Percentiles rank a stretch among this genome's conserved stretches.
Evolutionary conservation across 2,329 filamentous ascomycete genomes (phyloP).

Genomic region (Talaromyces sp.): DNA sequence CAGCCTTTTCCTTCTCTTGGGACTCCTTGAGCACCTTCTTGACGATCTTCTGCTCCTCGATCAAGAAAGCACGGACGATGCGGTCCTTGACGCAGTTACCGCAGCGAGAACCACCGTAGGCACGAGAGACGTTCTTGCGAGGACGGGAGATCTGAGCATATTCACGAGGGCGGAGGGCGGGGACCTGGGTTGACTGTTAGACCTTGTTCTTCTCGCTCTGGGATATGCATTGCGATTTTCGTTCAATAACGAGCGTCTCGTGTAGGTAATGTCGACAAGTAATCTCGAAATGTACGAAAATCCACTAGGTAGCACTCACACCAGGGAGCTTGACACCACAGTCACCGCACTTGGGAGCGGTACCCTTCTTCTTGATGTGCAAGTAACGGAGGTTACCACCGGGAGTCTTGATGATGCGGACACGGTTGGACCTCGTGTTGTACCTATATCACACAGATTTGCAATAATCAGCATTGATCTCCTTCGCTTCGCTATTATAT

Average conservation of each 20-base stretch:
- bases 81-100: conserved; percentile 98
- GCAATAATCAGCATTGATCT: conserved; percentile 32
- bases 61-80: conserved; percentile 96
- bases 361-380: conserved; percentile 99
- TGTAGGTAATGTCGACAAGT: neutral
- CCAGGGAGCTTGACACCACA: conserved; percentile 96
- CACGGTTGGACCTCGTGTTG: conserved; percentile 98
- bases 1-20: conserved; percentile 61
- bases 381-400: conserved; percentile 93
- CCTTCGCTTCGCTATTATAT: neutral
- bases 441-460: conserved; percentile 59
- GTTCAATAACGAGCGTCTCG: neutral
- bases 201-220: neutral
- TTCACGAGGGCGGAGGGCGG: conserved; percentile 96
- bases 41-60: conserved; percentile 99
- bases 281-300: neutral
- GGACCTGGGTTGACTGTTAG: conserved; percentile 57
- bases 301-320: conserved; percentile 63
- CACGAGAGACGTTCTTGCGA: conserved; percentile 98
- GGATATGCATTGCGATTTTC: neutral
- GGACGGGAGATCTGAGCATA: conserved; percentile 96
- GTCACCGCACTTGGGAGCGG: conserved; percentile 98
- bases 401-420: conserved; percentile 92
- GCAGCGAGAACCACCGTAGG: conserved; percentile 98
- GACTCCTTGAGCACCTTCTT: conserved; percentile 99